A percentile compares a stretch with the other conserved stretches of the same genome.
Evolutionary conservation across 139 green algal species (phyloP).

Genomic region (Spirogloea muscicola): DNA sequence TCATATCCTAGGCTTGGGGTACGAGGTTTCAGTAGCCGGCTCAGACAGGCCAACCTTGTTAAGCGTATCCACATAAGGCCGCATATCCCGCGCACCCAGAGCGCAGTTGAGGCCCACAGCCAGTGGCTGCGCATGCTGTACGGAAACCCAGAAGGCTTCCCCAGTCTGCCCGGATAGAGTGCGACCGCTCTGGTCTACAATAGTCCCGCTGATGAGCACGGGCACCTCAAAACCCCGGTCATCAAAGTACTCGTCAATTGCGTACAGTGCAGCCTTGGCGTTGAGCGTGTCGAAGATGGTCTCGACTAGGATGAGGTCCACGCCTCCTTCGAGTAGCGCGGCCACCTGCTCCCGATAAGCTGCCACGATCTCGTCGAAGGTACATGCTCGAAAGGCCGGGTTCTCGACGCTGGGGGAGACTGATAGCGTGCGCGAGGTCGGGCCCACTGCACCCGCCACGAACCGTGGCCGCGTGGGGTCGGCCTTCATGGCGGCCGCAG

Average conservation of each 20-base stretch:
- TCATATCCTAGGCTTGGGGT: not conserved
- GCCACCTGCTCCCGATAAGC: conserved; percentile 86
- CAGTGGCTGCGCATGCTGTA: conserved; percentile 84
- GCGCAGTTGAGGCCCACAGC: conserved; percentile 96
- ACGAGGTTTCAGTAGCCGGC: not conserved
- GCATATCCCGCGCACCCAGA: conserved; percentile 92
- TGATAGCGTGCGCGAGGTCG: conserved; percentile 94
- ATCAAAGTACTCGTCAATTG: conserved; percentile 88
- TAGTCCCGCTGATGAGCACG: conserved; percentile 94
- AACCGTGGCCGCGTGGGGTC: conserved; percentile 80
- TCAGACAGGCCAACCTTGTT: conserved; percentile 16
- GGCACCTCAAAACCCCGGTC: conserved; percentile 74
- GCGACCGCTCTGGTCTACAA: conserved; percentile 88
- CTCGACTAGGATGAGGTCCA: conserved; percentile 96
- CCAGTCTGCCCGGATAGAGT: conserved; percentile 96
- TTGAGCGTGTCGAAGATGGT: conserved; percentile 99
- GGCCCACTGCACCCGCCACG: conserved; percentile 89
- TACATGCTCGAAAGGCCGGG: conserved; percentile 87
- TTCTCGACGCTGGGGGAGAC: conserved; percentile 96
- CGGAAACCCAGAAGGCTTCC: conserved; percentile 96
- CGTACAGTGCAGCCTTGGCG: conserved; percentile 90
- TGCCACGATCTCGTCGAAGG: conserved; percentile 91
- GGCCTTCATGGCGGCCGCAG: conserved; percentile 6
- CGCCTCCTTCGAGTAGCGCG: conserved; percentile 80
- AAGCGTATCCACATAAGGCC: conserved; percentile 89